phyloP scores from a whole-genome alignment of 2,329 filamentous ascomycete species.

The Ophiostoma australiae region DNA sequence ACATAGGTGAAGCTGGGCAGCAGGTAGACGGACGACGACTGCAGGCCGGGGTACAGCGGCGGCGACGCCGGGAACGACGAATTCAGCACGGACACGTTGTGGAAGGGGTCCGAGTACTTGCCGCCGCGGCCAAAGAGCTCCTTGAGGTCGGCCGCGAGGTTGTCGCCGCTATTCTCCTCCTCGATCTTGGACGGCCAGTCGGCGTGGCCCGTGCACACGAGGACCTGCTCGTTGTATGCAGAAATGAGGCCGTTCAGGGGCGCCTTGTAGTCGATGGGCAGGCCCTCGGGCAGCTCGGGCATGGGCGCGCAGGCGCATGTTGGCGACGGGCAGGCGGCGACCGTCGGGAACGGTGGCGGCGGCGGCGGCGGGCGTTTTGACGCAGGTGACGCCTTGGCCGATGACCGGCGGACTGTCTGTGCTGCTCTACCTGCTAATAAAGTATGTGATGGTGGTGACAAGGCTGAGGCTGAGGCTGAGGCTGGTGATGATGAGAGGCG shows the following conservation, averaged over 20 bases:
- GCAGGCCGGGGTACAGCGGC: conserved; percentile 42
- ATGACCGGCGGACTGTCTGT: not conserved
- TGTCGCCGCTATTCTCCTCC: conserved; percentile 64
- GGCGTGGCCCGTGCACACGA: conserved; percentile 72
- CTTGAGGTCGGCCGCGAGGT: conserved; percentile 68
- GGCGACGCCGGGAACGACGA: conserved; percentile 64
- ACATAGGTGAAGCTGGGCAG: conserved; percentile 81
- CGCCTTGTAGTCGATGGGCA: conserved; percentile 69
- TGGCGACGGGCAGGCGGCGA: conserved; percentile 63
- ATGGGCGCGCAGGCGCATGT: conserved; percentile 70
- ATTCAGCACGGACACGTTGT: conserved; percentile 72
- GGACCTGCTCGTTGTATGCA: conserved; percentile 72
- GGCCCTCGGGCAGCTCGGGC: conserved; percentile 57
- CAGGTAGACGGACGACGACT: conserved; percentile 64
- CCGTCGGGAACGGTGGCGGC: conserved; percentile 39
- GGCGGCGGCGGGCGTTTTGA: conserved; percentile 9
- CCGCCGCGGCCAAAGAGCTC: conserved; percentile 62
- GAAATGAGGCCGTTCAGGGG: conserved; percentile 72
- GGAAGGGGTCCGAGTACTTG: conserved; percentile 59
- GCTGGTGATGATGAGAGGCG: not conserved
- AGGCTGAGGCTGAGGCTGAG: not conserved
- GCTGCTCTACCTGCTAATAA: not conserved
- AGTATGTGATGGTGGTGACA: not conserved
- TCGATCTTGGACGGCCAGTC: conserved; percentile 85
- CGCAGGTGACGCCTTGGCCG: not conserved